Base-by-base conservation (phyloP, 1,139 yeast genomes). In the Candida sp. region DNA sequence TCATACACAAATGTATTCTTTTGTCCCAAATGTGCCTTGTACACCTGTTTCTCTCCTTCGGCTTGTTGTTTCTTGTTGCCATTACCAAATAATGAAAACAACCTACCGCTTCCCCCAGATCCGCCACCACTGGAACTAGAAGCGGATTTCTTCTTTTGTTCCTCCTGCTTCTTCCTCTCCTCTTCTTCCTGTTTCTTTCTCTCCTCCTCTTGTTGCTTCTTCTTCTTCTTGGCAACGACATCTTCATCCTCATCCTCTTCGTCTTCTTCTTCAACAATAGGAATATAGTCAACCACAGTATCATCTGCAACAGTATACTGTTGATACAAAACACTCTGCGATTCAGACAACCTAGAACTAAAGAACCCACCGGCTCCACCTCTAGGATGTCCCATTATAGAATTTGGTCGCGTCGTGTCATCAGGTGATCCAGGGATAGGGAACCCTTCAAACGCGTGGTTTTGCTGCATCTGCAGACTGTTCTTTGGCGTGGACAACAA, bases 1-100 rank as follows among this genome's bases (percentile, higher is more conserved):
- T 93, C 97, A 65, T 85, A 96, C 60, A 83, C 83, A 62, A 94
- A 88, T 37, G 82, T 76, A 63, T 79, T 88, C 56, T 85, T 83
- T 52, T 89, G 92, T 7, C 99, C 99, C 55, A 94, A 73, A 61
- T 94, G 92, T 33, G 98, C 98, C 59, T 44, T 42, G 31, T 33
- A 41, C 12, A 37, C 49, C 27, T 46, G 49, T 22, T 44, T 43
- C 9, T 42, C 45, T 11, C 42, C 41, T 25, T 33, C 46, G 23
- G 37, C 44, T 37, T 47, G 40, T 25, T 49, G 40, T 23, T 42
- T 42, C 11, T 17, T 35, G 32, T 11, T 34, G 7, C 39, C 45
- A 35, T 30, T 43, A 9, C 47, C 42, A 28, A 44, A 44, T 44
- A 44, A 17, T 7, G 27, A 34, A 22, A 44, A 44, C 11, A 44